These are phyloP conservation scores for Bryum argenteum DNA, from an alignment of 225 moss, liverwort and hornwort genomes.

Conservation along the genomic window DNA sequence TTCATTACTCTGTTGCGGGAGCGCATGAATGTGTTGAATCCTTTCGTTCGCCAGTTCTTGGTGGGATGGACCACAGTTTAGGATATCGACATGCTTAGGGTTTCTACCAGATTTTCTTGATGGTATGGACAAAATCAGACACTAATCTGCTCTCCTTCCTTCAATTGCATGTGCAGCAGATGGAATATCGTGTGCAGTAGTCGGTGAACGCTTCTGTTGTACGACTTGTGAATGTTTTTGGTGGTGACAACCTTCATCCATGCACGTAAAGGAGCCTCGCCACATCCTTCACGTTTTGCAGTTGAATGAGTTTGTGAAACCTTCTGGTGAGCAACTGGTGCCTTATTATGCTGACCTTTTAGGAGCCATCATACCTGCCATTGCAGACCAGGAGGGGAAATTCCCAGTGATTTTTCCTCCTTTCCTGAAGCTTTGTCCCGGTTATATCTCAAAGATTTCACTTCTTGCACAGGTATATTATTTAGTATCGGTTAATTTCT, in stretches of 20 bases:
- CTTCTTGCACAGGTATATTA: too few relatives aligned
- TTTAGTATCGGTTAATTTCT: too few relatives aligned
- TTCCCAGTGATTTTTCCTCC: conserved; percentile 78
- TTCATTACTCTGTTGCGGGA: conserved; percentile 92
- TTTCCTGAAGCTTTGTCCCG: conserved; percentile 5
- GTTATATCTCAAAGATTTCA: too few relatives aligned
- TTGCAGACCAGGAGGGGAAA: conserved; percentile 93
- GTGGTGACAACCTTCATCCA: conserved; percentile 10
- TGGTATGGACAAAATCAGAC: conserved; percentile 54
- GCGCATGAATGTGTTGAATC: conserved; percentile 96
- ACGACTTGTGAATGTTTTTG: conserved; percentile 22
- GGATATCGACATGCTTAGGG: conserved; percentile 98
- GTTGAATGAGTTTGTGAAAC: conserved; percentile 97
- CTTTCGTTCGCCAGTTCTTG: conserved; percentile 88
- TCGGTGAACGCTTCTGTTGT: background rate
- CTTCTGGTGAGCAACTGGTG: conserved; percentile 91
- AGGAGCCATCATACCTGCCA: conserved; percentile 88
- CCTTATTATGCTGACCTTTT: conserved; percentile 84
- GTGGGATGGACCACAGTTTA: conserved; percentile 99
- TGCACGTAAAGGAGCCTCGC: conserved; percentile 17
- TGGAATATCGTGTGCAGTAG: too few relatives aligned
- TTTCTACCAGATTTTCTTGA: conserved; percentile 98
- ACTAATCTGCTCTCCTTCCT: conserved; percentile 4
- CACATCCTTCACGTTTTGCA: conserved; percentile 32
- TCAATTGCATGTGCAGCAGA: background rate